phyloP scores from a whole-genome alignment of 2,329 filamentous ascomycete species.

The Aureobasidium sp. region DNA sequence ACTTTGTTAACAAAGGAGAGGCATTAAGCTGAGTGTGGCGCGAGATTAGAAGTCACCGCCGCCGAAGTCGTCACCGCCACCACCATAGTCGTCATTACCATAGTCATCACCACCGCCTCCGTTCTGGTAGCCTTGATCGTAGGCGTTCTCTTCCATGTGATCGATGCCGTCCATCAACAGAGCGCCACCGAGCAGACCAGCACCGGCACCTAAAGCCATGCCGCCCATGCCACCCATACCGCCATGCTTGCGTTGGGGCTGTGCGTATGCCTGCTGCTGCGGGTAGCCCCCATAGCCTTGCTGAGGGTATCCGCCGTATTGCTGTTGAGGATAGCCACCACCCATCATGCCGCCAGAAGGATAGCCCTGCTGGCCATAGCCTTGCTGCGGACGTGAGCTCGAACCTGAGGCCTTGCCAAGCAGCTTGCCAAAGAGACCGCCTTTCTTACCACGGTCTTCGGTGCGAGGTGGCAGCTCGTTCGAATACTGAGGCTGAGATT shows the following conservation, averaged over 20 bases:
- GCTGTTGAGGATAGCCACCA: constrained; percentile 24
- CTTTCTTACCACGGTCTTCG: constrained; percentile 34
- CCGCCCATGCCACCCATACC: constrained; percentile 23
- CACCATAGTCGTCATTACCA: constrained; percentile 26
- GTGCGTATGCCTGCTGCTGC: constrained; percentile 25
- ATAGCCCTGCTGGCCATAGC: constrained; percentile 18
- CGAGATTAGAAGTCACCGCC: constrained; percentile 20
- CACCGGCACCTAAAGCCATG: constrained; percentile 56
- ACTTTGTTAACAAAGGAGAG: neutral
- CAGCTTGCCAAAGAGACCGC: constrained; percentile 47
- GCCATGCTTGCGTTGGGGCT: constrained; percentile 38
- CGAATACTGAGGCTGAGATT: constrained; percentile 23
- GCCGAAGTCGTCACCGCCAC: constrained; percentile 26
- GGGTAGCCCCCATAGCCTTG: constrained; percentile 26
- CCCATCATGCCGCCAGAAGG: constrained; percentile 22
- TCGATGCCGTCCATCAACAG: constrained; percentile 58
- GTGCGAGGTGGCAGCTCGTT: constrained; percentile 29
- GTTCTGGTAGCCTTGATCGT: constrained; percentile 43
- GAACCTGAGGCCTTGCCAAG: constrained; percentile 37
- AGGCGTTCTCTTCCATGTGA: constrained; percentile 48
- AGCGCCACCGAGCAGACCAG: constrained; percentile 71
- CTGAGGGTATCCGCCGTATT: constrained; percentile 16
- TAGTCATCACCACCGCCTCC: constrained; percentile 20
- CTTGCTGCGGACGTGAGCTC: constrained; percentile 16
- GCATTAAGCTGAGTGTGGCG: neutral